phyloP scores from a whole-genome alignment of 495 filamentous ascomycete genomes.

The Podospora pseudopauciseta region DNA sequence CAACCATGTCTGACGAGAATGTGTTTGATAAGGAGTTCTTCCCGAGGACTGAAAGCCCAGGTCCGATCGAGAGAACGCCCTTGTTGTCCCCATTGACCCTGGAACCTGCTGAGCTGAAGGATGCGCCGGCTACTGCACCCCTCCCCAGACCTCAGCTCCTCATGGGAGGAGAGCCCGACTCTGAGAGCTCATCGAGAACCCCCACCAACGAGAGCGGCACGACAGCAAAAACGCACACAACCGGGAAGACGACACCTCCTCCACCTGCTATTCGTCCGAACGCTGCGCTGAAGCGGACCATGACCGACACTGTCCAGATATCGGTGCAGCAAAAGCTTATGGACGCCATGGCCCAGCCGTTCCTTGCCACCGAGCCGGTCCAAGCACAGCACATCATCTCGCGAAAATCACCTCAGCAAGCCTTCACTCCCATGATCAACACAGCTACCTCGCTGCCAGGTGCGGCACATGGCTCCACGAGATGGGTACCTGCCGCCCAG shows the following conservation, averaged over 20 bases:
- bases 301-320: slow-evolving; percentile 71
- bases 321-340: slow-evolving; percentile 78
- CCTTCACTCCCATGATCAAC: slow-evolving; percentile 32
- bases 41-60: slow-evolving; percentile 51
- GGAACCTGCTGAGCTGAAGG: background rate
- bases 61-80: slow-evolving; percentile 38
- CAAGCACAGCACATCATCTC: slow-evolving; percentile 42
- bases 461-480: slow-evolving; percentile 71
- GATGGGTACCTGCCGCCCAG: slow-evolving; percentile 87
- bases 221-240: slow-evolving; percentile 14
- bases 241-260: slow-evolving; percentile 50
- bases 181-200: slow-evolving; percentile 53
- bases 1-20: slow-evolving; percentile 59
- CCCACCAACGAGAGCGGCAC: slow-evolving; percentile 54
- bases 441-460: slow-evolving; percentile 34
- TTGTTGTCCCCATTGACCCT: slow-evolving; percentile 31
- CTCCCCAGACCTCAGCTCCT: slow-evolving; percentile 6
- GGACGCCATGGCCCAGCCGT: slow-evolving; percentile 85
- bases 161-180: slow-evolving; percentile 27
- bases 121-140: background rate
- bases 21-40: slow-evolving; percentile 77
- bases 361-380: slow-evolving; percentile 51
- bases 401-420: slow-evolving; percentile 38
- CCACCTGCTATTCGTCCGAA: slow-evolving; percentile 61
- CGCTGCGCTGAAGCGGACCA: slow-evolving; percentile 67